phyloP scores from a whole-genome alignment of 2,329 filamentous ascomycete species.

The Fusarium aywerte region DNA sequence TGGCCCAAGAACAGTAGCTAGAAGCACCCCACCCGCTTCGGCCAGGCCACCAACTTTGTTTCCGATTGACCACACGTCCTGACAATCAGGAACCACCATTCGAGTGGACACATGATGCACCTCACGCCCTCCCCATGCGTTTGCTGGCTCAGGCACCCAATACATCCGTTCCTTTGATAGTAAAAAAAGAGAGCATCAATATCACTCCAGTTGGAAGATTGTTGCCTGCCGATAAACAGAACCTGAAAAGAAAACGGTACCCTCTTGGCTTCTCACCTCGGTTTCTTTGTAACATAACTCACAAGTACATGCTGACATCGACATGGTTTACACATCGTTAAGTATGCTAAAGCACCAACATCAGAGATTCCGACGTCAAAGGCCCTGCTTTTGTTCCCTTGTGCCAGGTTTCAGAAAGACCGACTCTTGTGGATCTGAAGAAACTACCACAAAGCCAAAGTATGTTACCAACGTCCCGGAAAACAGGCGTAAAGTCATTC shows the following conservation, averaged over 20 bases:
- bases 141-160: background rate
- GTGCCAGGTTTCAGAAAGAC: background rate
- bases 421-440: background rate
- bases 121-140: background rate
- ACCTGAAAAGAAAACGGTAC: background rate
- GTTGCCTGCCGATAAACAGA: background rate
- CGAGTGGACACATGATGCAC: background rate
- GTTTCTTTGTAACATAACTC: background rate
- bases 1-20: constrained; percentile 4
- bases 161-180: no score
- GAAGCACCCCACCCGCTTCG: constrained; percentile 20
- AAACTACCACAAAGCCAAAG: background rate
- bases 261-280: background rate
- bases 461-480: background rate
- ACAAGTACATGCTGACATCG: background rate
- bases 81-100: constrained; percentile 5
- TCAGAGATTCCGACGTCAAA: no score
- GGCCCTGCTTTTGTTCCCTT: background rate
- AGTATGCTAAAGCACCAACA: background rate
- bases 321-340: background rate
- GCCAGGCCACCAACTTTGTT: constrained; percentile 15
- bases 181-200: background rate
- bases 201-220: background rate
- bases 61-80: background rate
- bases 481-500: background rate